Base-by-base conservation (phyloP, 2,329 filamentous ascomycete species). In the Penicillium sp. region DNA sequence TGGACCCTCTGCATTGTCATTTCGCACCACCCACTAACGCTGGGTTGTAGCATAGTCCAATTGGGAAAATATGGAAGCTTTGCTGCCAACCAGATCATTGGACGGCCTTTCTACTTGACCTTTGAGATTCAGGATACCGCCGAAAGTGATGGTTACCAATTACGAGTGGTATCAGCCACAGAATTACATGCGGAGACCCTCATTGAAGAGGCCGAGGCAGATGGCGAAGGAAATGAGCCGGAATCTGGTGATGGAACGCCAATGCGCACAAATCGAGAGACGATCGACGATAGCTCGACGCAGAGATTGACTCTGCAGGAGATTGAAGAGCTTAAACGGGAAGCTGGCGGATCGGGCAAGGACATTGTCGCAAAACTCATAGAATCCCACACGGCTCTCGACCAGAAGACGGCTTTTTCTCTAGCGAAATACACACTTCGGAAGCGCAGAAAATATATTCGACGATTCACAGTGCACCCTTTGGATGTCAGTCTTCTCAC, bases 401-500 rank as follows among this genome's bases (percentile, higher is more conserved):
- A 94, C 51, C 84, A 96, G 68, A 98, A 98, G 73, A 96, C 92
- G 0, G 75, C 80, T 0, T 98, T 93, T 57, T 93, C 88, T 2
- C 71, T 95, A 41, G 89, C 90, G 29, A 98, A 98, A 64, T 98
- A 98, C 66, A 95, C 92, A 56, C 71, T 96, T 12, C 74, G 94
- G 30, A 98, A 98, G 69, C 84, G 85, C 48, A 89, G 82, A 60
- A 98, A 98, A 66, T 96, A 94, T 61, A 76, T 96, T 47, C 82
- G 84, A 54, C 75, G 88, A 9, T 96, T 98, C 57, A 86, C 84
- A 0, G 78, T 92, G 1, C 64, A 94, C 35, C 90, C 90, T 0
- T 68, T 96, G 51, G 88, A 95, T 56, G 79, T 93, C 10, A 74
- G 80, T 0, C 74, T 79, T 47, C 70, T 96, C 45, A 79, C 80